These are phyloP conservation scores for Pythium plurisporium DNA, from an alignment of 352 stramenopile species.

Conservation along the genomic window DNA sequence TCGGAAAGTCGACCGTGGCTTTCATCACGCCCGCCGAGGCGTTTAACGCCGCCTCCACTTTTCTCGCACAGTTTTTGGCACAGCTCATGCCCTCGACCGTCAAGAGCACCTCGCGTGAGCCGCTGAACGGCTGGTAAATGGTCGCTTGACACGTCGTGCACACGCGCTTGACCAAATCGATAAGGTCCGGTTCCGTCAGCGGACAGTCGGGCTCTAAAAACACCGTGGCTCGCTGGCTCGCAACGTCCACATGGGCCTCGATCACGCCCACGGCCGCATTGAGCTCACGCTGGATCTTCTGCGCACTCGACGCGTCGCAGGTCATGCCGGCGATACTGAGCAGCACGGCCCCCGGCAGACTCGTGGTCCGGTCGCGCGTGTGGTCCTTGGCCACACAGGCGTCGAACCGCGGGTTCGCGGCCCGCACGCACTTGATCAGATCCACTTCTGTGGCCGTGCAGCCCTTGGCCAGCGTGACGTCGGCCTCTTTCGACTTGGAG, in stretches of 20 bases:
- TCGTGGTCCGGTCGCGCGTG: conserved; percentile 35
- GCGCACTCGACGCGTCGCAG: conserved; percentile 59
- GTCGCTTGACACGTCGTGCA: conserved; percentile 58
- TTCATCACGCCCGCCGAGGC: conserved; percentile 52
- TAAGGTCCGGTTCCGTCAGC: conserved; percentile 63
- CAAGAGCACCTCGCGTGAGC: conserved; percentile 35
- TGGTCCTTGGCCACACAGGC: conserved; percentile 62
- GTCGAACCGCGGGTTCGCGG: conserved; percentile 69
- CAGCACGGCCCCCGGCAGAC: conserved; percentile 57
- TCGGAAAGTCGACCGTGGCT: conserved; percentile 60
- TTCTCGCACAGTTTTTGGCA: conserved; percentile 76
- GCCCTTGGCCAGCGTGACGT: conserved; percentile 70
- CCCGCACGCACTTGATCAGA: conserved; percentile 79
- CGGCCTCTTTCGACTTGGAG: conserved; percentile 72
- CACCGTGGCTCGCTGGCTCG: conserved; percentile 62
- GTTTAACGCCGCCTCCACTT: conserved; percentile 58
- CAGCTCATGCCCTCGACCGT: conserved; percentile 77
- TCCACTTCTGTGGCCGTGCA: conserved; percentile 82
- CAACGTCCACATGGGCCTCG: conserved; percentile 66
- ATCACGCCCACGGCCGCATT: conserved; percentile 47
- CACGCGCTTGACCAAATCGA: conserved; percentile 44
- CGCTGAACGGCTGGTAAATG: conserved; percentile 28
- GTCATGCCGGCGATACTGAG: conserved; percentile 76
- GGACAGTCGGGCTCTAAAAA: conserved; percentile 56
- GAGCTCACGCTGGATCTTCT: conserved; percentile 56